A percentile compares a stretch with the other conserved stretches of the same genome.
These are phyloP conservation scores for Curvularia verruculosa DNA, from an alignment of 2,329 filamentous ascomycete genomes.

Conservation along the genomic window DNA sequence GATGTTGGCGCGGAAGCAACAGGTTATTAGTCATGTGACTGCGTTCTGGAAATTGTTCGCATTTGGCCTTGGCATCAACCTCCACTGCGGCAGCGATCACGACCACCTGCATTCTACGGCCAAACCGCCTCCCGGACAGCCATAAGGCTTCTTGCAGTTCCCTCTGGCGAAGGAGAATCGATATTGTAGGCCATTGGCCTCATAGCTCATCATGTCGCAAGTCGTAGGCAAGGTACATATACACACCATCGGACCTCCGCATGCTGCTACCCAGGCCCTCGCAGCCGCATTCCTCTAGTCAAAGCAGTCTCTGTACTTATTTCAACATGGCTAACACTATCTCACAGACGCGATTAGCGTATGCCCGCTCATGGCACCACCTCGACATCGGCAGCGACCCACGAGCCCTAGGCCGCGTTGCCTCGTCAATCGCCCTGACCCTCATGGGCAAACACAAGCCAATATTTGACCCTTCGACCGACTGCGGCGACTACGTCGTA, in stretches of 20 bases:
- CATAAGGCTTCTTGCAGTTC: neutral
- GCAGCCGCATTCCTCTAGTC: neutral
- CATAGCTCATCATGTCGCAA: conserved; percentile 70
- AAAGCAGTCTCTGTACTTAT: neutral
- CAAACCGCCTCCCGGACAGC: conserved; percentile 4
- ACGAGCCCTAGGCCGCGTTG: conserved; percentile 87
- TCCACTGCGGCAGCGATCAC: conserved; percentile 19
- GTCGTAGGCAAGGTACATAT: conserved; percentile 72
- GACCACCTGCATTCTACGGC: conserved; percentile 6
- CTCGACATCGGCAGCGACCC: conserved; percentile 70
- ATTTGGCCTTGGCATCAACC: conserved; percentile 21
- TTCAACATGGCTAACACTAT: conserved; percentile 14
- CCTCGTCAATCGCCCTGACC: conserved; percentile 81
- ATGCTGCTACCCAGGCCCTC: conserved; percentile 1
- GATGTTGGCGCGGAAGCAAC: conserved; percentile 1
- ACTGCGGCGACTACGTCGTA: conserved; percentile 99
- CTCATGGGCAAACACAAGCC: conserved; percentile 99
- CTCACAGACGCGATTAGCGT: conserved; percentile 86
- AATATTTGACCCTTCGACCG: conserved; percentile 94
- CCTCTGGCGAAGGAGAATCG: neutral
- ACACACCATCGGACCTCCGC: conserved; percentile 30
- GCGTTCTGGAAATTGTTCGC: conserved; percentile 22
- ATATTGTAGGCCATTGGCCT: conserved; percentile 31
- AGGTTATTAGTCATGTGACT: conserved; percentile 23
- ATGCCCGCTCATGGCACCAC: conserved; percentile 95